Evolutionary conservation across 495 filamentous ascomycete genomes (phyloP).

Genomic region (Melanomma pulvis-pyrius): DNA sequence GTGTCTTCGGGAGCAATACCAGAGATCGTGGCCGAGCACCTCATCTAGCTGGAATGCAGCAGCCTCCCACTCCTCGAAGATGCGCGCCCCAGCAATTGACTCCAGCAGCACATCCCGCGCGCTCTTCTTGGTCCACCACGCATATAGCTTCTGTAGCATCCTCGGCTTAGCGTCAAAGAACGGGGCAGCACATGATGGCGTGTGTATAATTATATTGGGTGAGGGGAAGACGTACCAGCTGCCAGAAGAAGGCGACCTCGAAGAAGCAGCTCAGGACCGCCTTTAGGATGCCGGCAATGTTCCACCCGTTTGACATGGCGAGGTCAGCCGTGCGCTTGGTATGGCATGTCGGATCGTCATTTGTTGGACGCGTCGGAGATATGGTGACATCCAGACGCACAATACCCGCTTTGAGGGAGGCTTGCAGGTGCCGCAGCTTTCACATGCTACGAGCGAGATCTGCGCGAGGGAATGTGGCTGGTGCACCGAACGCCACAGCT

Average conservation of each 20-base stretch:
- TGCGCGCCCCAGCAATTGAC: constrained; percentile 62
- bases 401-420: constrained; percentile 10
- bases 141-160: constrained; percentile 54
- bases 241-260: constrained; percentile 47
- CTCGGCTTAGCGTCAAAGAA: constrained; percentile 5
- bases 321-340: constrained; percentile 10
- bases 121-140: constrained; percentile 59
- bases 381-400: constrained; percentile 15
- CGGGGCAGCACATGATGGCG: not conserved
- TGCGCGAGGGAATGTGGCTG: not conserved
- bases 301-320: constrained; percentile 26
- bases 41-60: constrained; percentile 79
- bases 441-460: constrained; percentile 16
- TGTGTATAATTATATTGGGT: not conserved
- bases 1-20: constrained; percentile 53
- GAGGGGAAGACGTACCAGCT: constrained; percentile 35
- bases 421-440: constrained; percentile 13
- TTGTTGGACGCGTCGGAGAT: constrained; percentile 30
- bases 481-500: not conserved
- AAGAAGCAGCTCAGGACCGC: constrained; percentile 34
- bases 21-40: constrained; percentile 75
- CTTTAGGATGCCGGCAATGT: constrained; percentile 29
- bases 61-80: constrained; percentile 83
- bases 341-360: constrained; percentile 25
- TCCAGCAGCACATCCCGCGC: constrained; percentile 59